phyloP scores from a whole-genome alignment of 495 filamentous ascomycete species.

The Amniculicola lignicola region DNA sequence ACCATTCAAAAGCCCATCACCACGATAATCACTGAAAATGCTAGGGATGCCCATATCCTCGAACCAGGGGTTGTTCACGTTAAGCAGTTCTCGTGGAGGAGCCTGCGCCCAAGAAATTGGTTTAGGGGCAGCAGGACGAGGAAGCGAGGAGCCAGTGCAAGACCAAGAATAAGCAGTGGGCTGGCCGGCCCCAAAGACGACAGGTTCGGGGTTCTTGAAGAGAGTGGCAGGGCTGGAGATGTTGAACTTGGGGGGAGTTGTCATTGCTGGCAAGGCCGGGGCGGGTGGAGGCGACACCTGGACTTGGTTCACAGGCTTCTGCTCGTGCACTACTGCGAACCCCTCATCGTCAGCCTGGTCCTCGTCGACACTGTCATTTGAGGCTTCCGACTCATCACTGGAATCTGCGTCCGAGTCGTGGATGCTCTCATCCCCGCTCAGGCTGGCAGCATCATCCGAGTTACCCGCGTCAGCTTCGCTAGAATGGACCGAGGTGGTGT shows the following conservation, averaged over 20 bases:
- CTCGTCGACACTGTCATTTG: neutral
- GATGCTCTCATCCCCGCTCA: constrained; percentile 1
- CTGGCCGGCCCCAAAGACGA: neutral
- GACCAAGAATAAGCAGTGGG: too few relatives aligned
- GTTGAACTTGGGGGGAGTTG: neutral
- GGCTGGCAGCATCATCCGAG: neutral
- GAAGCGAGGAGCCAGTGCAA: too few relatives aligned
- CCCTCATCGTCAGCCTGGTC: neutral
- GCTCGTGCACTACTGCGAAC: neutral
- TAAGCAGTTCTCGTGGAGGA: too few relatives aligned
- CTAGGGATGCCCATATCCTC: too few relatives aligned
- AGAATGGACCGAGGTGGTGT: neutral
- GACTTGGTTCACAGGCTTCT: neutral
- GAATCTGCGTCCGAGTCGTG: constrained; percentile 9
- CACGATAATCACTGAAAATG: too few relatives aligned
- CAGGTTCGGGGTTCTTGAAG: neutral
- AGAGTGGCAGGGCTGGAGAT: neutral
- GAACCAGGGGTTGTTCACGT: too few relatives aligned
- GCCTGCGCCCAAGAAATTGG: too few relatives aligned
- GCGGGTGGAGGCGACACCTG: neutral
- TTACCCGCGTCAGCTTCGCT: neutral
- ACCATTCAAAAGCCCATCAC: too few relatives aligned
- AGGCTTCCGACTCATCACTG: neutral
- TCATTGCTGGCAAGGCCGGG: neutral
- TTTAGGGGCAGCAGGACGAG: too few relatives aligned